Base-by-base conservation (phyloP, 441 rosid species). In the Pelargonium cotyledonis region DNA sequence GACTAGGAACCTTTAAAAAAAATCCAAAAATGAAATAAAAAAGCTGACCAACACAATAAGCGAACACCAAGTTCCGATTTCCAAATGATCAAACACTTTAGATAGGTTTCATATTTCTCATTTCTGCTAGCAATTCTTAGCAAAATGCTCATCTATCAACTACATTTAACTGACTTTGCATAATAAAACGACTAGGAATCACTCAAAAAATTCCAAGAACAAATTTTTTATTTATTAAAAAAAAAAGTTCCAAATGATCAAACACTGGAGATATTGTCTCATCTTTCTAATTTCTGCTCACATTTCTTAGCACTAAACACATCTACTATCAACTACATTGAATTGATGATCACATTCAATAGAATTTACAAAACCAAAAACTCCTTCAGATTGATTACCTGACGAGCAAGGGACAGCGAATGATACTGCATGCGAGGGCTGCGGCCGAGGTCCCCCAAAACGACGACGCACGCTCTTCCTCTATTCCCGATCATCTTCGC, bases 361-460 rank as follows among this genome's bases (percentile, higher is more conserved):
- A 29, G 31, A 29, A 5, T 55, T 23, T 26, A 6, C 57, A 46
- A 19, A 65, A 38, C 14, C 1, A 15, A 26, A 69, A 61, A 29
- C 67, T 15, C 8, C 26, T 29, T 38, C 19, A 19, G 49, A n/a
- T 31, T 65, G n/a, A 76, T 19, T 26, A 89, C 95, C 92, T 89
- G 92, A 68, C 80, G 80, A 2, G 91, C 86, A 23, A 95, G 96
- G 60, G 99, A 95, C 62, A 95, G 91, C 61, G 97, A 92, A 63
- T 95, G 97, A 76, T 87, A 95, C 73, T 95, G 98, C 99, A 29
- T 29, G 31, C 31, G 91, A 74, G 98, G 99, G 67, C 99, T 92
- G 41, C 98, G 96, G 12, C 99, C 99, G 40, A 95, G 81, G 68
- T 95, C 99, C 47, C 99, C 97, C 31, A 95, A 80, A 61, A 95